phyloP scores from a whole-genome alignment of 768 basidiomycete genomes.

The Panus rudis region DNA sequence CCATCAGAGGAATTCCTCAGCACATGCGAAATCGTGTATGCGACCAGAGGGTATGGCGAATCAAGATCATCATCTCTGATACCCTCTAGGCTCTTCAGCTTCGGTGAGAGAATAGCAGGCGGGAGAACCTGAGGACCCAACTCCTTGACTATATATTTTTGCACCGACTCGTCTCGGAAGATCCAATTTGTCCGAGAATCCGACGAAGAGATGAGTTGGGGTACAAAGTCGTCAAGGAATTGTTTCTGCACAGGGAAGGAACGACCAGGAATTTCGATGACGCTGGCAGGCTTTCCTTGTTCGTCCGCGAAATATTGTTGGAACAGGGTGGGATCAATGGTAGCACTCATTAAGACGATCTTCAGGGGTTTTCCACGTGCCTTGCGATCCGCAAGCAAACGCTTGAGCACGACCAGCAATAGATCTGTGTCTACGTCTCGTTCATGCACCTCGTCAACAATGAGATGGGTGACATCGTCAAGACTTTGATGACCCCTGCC shows the following conservation, averaged over 20 bases:
- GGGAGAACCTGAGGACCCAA: slow-evolving; percentile 31
- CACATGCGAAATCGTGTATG: slow-evolving; percentile 74
- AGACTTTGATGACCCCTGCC: slow-evolving; percentile 33
- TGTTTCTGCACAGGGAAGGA: slow-evolving; percentile 81
- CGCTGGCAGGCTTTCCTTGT: slow-evolving; percentile 49
- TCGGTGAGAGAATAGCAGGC: slow-evolving; percentile 6
- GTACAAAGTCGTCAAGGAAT: slow-evolving; percentile 74
- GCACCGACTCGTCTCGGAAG: slow-evolving; percentile 60
- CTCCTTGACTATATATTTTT: slow-evolving; percentile 68
- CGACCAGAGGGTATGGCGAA: slow-evolving; percentile 74
- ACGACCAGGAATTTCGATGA: slow-evolving; percentile 84
- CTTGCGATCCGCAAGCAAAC: slow-evolving; percentile 69
- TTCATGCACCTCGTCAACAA: slow-evolving; percentile 96
- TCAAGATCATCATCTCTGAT: slow-evolving; percentile 51
- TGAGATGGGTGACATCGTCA: slow-evolving; percentile 80
- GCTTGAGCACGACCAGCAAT: slow-evolving; percentile 82
- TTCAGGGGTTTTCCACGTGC: slow-evolving; percentile 68
- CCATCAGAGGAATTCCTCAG: slow-evolving; percentile 69
- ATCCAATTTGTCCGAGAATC: slow-evolving; percentile 50
- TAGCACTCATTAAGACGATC: slow-evolving; percentile 92
- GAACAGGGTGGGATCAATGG: slow-evolving; percentile 87
- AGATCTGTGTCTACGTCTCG: slow-evolving; percentile 92
- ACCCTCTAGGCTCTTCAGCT: not conserved
- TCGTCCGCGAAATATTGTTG: slow-evolving; percentile 77
- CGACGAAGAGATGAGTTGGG: slow-evolving; percentile 31